These are phyloP conservation scores for Apocynum venetum DNA, from an alignment of 257 asterid species.

Conservation along the genomic window DNA sequence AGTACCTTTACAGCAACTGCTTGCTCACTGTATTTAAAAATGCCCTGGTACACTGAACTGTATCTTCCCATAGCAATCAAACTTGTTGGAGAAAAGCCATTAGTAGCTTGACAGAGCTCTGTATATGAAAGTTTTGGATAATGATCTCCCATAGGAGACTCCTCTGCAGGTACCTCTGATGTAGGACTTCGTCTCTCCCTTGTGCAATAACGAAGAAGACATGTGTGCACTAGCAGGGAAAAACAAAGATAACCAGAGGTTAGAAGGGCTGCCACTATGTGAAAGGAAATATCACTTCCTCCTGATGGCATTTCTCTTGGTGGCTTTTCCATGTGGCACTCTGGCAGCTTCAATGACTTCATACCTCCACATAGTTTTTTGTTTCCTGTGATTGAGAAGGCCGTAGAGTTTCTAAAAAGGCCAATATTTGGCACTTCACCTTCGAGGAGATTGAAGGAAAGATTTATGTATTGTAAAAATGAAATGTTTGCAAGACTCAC, in stretches of 20 bases:
- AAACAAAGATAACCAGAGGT: not conserved
- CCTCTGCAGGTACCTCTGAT: not conserved
- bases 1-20: slow-evolving; percentile 24
- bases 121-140: slow-evolving; percentile 7
- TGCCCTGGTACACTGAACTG: slow-evolving; percentile 23
- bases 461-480: not conserved
- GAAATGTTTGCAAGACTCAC: not conserved
- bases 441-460: slow-evolving; percentile 6
- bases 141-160: not conserved
- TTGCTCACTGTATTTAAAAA: slow-evolving; percentile 11
- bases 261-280: not conserved
- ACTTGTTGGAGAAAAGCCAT: slow-evolving; percentile 8
- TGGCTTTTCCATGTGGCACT: not conserved
- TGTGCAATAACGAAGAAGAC: not conserved
- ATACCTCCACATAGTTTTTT: slow-evolving; percentile 10
- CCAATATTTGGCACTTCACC: slow-evolving; percentile 8
- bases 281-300: not conserved
- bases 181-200: not conserved
- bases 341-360: not conserved
- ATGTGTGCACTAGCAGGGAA: not conserved
- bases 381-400: slow-evolving; percentile 5
- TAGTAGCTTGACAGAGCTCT: not conserved
- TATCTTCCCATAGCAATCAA: slow-evolving; percentile 21
- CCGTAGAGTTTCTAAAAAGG: not conserved
- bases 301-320: not conserved